Evolutionary conservation across 257 asterid species (phyloP), one percentile per base, ranked within the genome.

Genomic region (Mentha longifolia): DNA sequence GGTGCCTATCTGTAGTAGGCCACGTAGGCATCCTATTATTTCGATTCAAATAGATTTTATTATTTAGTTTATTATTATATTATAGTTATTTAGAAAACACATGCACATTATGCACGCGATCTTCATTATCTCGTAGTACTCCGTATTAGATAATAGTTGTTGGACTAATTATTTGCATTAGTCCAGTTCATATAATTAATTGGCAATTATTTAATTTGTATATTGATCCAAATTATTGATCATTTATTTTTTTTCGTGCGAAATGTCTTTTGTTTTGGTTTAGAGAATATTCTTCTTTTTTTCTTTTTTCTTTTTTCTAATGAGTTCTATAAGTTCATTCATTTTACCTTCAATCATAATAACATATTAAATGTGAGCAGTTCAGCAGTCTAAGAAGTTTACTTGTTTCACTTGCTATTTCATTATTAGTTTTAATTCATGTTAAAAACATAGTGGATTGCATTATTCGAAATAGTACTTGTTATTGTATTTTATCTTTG

Each of bases 1-100:
- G 50, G 59, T 37, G 12, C 50, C 57, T 52, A 35, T 49, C 39
- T 39, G n/a, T 30, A 28, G 43, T 16, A 62, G n/a, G 49, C 67
- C 35, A 62, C 68, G 17, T 37, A 35, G 5, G 22, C 56, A 41
- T 11, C 4, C 16, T n/a, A 49, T 61, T n/a, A 35, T 37, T 16
- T 37, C 3, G 65, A 60, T 35, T 35, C 28, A 33, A 7, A 60
- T 4, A 8, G n/a, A 60, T 60, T 60, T 16, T 10, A 0, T 37
- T 61, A 9, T 61, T 16, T n/a, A 15, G 6, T 61, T 61, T 16
- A 61, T 17, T 35, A 5, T 19, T 9, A 17, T n/a, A 28, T 56
- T 9, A 17, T 11, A 31, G 10, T 39, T 39, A 9, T 11, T 39
- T 3, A 41, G 41, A 41, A 41, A 11, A 62, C 67, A 62, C 68